A percentile compares a stretch with the other conserved stretches of the same genome.
Evolutionary conservation across 164 flowering plant species (phyloP).

Genomic region (Aristolochia contorta): DNA sequence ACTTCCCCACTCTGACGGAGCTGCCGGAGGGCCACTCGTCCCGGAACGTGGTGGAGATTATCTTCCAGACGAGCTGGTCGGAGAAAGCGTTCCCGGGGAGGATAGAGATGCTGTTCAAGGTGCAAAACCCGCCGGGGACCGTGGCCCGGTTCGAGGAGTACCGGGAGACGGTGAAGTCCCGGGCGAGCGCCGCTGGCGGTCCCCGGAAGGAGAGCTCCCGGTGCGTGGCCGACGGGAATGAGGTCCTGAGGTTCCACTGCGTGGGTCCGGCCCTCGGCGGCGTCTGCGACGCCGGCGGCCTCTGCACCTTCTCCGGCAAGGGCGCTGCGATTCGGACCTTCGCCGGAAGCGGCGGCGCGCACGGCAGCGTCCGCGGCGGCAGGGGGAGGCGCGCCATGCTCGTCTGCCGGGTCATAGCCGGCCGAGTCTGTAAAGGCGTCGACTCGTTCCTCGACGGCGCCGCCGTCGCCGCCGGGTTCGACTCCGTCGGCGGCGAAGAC

Average conservation of each 20-base stretch:
- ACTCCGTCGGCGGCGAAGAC: slow-evolving; percentile 69
- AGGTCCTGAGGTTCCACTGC: slow-evolving; percentile 85
- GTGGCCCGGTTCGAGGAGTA: slow-evolving; percentile 83
- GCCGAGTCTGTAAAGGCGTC: slow-evolving; percentile 54
- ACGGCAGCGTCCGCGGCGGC: slow-evolving; percentile 73
- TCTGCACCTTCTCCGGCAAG: slow-evolving; percentile 43
- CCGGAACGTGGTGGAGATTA: slow-evolving; percentile 88
- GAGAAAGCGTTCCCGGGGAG: slow-evolving; percentile 51
- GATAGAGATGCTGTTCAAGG: slow-evolving; percentile 84
- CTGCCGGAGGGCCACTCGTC: slow-evolving; percentile 79
- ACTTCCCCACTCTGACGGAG: slow-evolving; percentile 63
- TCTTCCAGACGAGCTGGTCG: slow-evolving; percentile 85
- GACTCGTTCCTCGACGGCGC: slow-evolving; percentile 32
- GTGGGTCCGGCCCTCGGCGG: slow-evolving; percentile 42
- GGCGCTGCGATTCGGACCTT: slow-evolving; percentile 56
- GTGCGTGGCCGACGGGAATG: slow-evolving; percentile 94
- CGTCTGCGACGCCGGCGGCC: slow-evolving; percentile 23
- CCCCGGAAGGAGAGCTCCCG: slow-evolving; percentile 39
- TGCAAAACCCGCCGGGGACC: slow-evolving; percentile 48
- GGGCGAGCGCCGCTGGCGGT: slow-evolving; percentile 23
- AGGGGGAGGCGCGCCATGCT: slow-evolving; percentile 78
- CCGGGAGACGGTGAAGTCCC: slow-evolving; percentile 51
- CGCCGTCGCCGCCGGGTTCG: slow-evolving; percentile 31
- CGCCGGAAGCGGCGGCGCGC: slow-evolving; percentile 75
- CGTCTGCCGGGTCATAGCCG: slow-evolving; percentile 94